Percentiles rank a stretch among this genome's conserved stretches.
Evolutionary conservation across 1,139 yeast genomes (phyloP).

Genomic region (Saccharomycopsis phalli): DNA sequence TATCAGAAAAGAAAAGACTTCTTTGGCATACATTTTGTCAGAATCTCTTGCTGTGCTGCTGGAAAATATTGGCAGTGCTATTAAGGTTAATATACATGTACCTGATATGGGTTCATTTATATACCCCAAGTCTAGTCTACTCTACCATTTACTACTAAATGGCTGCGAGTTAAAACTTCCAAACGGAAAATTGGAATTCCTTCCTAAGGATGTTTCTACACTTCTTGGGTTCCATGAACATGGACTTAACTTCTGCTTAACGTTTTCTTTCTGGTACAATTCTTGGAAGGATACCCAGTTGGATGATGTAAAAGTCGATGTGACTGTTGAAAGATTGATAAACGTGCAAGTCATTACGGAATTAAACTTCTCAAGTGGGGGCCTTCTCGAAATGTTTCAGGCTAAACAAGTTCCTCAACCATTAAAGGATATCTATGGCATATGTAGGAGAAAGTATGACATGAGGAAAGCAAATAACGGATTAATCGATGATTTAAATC

Average conservation of each 20-base stretch:
- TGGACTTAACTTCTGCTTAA: constrained; percentile 7
- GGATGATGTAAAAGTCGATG: constrained; percentile 8
- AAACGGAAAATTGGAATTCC: constrained; percentile 11
- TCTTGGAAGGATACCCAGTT: constrained; percentile 13
- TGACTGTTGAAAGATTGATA: constrained; percentile 11
- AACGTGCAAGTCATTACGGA: constrained; percentile 4
- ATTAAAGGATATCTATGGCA: no score
- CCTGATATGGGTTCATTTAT: constrained; percentile 35
- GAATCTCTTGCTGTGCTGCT: constrained; percentile 30
- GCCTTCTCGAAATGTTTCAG: constrained; percentile 11
- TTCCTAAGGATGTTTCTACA: constrained; percentile 8
- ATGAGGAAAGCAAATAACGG: no score
- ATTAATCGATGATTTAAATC: neutral
- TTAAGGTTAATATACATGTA: constrained; percentile 36
- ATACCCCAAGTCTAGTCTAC: constrained; percentile 27
- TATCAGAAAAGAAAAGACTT: constrained; percentile 1
- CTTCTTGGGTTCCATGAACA: constrained; percentile 2
- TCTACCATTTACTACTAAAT: constrained; percentile 19
- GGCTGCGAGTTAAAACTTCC: constrained; percentile 6
- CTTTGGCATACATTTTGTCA: constrained; percentile 1
- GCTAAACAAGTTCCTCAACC: no score
- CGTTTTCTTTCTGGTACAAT: constrained; percentile 14
- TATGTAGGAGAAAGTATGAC: no score
- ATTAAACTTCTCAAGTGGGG: constrained; percentile 2
- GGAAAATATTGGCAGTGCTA: constrained; percentile 27